These are phyloP conservation scores for Nicotiana undulata DNA, from an alignment of 257 asterid species.

Conservation along the genomic window DNA sequence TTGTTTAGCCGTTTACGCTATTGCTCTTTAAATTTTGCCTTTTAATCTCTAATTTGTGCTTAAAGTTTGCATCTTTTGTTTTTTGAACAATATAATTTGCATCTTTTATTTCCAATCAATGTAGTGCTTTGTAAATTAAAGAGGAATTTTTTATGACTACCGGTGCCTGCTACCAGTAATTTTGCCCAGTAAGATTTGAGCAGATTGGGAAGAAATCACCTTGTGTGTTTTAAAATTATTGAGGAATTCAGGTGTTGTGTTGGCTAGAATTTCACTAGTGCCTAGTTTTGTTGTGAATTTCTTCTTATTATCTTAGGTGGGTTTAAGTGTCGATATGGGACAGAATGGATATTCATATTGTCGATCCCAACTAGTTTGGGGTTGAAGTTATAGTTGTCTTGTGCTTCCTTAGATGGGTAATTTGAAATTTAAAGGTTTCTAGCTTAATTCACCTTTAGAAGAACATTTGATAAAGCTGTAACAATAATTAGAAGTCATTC, in stretches of 20 bases:
- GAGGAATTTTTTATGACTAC: background rate
- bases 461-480: background rate
- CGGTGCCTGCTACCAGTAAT: too few relatives aligned
- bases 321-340: background rate
- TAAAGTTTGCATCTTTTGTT: background rate
- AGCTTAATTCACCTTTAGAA: background rate
- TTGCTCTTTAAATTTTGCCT: background rate
- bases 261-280: background rate
- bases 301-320: background rate
- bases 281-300: background rate
- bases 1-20: background rate
- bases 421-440: background rate
- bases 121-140: background rate
- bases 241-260: background rate
- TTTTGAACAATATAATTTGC: background rate
- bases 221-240: background rate
- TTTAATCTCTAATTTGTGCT: background rate
- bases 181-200: too few relatives aligned
- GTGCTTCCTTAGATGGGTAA: background rate
- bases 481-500: too few relatives aligned
- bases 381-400: background rate
- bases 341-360: background rate
- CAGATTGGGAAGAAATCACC: too few relatives aligned
- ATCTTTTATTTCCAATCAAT: background rate
- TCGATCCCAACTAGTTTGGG: background rate